Percentiles rank a stretch among this genome's conserved stretches.
Conservation (phyloP, 2,329 filamentous ascomycete species). For the Gliomastix tumulicola region DNA sequence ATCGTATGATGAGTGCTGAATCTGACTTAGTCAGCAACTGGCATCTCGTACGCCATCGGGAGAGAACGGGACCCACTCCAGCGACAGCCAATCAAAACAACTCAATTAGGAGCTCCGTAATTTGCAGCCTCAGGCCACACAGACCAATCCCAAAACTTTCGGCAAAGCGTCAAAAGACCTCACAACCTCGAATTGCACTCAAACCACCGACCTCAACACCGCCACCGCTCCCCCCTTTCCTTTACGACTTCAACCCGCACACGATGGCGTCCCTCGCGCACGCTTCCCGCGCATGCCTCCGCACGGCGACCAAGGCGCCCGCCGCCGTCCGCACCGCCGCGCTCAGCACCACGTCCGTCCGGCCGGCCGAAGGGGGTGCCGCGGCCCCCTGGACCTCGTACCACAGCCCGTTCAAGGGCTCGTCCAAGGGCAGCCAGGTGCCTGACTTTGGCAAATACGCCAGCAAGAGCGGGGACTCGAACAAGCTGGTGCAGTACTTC, state of each 20-base stretch:
- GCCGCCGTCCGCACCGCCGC: conserved; percentile 45
- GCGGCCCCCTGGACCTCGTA: conserved; percentile 43
- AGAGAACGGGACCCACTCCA: conserved; percentile 11
- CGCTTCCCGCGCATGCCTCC: conserved; percentile 64
- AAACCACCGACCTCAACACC: conserved; percentile 14
- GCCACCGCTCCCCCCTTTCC: conserved; percentile 13
- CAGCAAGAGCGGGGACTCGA: conserved; percentile 62
- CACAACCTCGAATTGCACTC: conserved; percentile 41
- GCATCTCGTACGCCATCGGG: no score
- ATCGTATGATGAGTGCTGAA: no score
- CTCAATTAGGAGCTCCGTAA: conserved; percentile 36
- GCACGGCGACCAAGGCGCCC: conserved; percentile 38
- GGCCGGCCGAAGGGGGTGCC: conserved; percentile 32
- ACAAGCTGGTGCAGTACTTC: conserved; percentile 94
- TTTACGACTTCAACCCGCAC: no score
- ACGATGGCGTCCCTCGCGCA: conserved; percentile 63
- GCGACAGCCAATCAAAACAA: conserved; percentile 33
- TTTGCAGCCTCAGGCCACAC: conserved; percentile 35
- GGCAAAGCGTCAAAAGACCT: conserved; percentile 29
- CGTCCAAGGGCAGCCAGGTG: conserved; percentile 58
- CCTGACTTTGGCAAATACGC: conserved; percentile 88
- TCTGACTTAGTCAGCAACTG: no score
- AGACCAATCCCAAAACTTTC: conserved; percentile 30
- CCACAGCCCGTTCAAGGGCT: conserved; percentile 58
- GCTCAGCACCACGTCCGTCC: conserved; percentile 47